Evolutionary conservation across 1,284 basidiomycete species (phyloP).

Genomic region (Boletus holoroseus): DNA sequence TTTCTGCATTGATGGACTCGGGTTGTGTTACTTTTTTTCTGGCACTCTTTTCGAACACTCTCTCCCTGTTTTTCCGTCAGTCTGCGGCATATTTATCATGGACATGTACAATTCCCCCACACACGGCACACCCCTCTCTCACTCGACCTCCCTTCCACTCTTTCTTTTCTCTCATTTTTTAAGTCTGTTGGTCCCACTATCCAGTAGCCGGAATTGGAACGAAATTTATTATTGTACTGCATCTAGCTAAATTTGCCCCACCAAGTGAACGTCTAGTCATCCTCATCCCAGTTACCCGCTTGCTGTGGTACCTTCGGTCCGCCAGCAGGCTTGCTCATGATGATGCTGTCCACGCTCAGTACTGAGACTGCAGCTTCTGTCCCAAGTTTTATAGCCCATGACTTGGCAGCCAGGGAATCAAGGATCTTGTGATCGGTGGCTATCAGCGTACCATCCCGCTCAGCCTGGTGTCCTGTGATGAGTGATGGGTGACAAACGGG

Average conservation of each 20-base stretch:
- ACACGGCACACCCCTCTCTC: conserved; percentile 7
- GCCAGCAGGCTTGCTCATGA: conserved; percentile 93
- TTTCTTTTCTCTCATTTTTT: neutral
- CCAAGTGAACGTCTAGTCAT: conserved; percentile 39
- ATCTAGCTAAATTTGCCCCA: conserved; percentile 14
- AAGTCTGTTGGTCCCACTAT: conserved; percentile 14
- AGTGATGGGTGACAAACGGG: neutral
- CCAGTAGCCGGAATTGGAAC: conserved; percentile 25
- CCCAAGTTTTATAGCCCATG: conserved; percentile 84
- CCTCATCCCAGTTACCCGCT: conserved; percentile 78
- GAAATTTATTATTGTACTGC: conserved; percentile 31
- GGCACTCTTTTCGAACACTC: neutral
- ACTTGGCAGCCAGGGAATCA: conserved; percentile 84
- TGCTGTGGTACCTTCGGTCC: conserved; percentile 82
- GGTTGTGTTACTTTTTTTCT: conserved; percentile 24
- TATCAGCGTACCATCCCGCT: conserved; percentile 69
- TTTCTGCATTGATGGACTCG: conserved; percentile 18
- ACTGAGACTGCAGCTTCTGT: conserved; percentile 94
- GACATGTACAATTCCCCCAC: conserved; percentile 25
- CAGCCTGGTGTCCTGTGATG: conserved; percentile 45
- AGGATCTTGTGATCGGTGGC: conserved; percentile 63
- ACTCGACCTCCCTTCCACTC: neutral
- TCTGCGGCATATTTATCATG: conserved; percentile 31
- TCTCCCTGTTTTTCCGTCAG: neutral
- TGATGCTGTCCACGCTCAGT: conserved; percentile 94